Evolutionary conservation across 148 eudicot species (phyloP), one percentile per base, ranked within the genome.

Genomic region (Chenopodium berlandieri): DNA sequence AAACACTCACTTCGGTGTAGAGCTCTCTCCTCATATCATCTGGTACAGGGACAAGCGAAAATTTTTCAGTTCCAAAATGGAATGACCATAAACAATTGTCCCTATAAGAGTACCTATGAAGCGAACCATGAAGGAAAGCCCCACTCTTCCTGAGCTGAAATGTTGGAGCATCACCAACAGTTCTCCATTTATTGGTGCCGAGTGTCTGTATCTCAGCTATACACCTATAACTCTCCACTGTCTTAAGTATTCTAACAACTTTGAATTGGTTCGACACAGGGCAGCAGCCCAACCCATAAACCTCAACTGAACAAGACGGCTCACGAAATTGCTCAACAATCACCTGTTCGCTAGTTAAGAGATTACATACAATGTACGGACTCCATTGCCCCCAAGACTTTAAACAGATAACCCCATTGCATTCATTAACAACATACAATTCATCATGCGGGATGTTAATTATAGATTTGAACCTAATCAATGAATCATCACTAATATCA

Each of bases 401-500:
- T 9, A 78, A 40, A 78, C 72, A 78, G n/a, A 66, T 44, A 44
- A 78, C 3, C 37, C 80, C 80, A 65, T 78, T 78, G 62, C 80
- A 78, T 17, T 22, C 60, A 14, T 78, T 78, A 78, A 66, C 73
- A 16, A 78, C 56, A 47, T 40, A 60, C n/a, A 65, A 17, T 0
- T 78, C 13, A 30, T 66, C 27, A 47, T 66, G 73, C 2, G 73
- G 25, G 11, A 4, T 27, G 5, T 68, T 5, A 0, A 78, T 48
- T 7, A 27, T 50, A 19, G 47, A 47, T 25, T 67, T 78, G 74
- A 78, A 66, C 50, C 52, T 63, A 25, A 64, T n/a, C 54, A 64
- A 7, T 40, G 46, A 52, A 77, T 64, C 20, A 64, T 10, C 19
- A 3, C 5, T 17, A 12, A 23, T 25, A 12, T 0, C 14, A 14